Evolutionary conservation across 441 rosid genomes (phyloP).

Genomic region (Pelargonium myrrhifolium): DNA sequence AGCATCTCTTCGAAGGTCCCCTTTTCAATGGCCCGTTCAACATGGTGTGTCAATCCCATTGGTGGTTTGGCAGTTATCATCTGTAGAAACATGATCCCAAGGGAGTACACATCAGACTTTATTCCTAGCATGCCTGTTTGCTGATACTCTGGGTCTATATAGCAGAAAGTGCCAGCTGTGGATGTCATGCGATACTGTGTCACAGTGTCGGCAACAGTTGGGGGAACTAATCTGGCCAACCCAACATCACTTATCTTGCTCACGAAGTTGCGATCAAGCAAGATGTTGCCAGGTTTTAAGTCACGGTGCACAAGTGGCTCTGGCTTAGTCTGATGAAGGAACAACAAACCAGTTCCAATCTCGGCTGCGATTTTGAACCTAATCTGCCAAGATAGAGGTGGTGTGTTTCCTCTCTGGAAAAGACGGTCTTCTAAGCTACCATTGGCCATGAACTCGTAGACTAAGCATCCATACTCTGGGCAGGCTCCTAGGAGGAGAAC

Average conservation of each 20-base stretch:
- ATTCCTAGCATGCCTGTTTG: slow-evolving; percentile 91
- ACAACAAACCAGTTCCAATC: slow-evolving; percentile 67
- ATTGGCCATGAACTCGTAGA: slow-evolving; percentile 83
- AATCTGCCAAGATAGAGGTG: slow-evolving; percentile 73
- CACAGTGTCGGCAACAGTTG: slow-evolving; percentile 64
- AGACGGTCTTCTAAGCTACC: slow-evolving; percentile 91
- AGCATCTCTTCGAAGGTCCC: slow-evolving; percentile 53
- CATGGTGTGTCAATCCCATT: slow-evolving; percentile 84
- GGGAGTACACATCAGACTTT: slow-evolving; percentile 80
- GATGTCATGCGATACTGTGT: slow-evolving; percentile 93
- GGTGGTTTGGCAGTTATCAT: slow-evolving; percentile 71
- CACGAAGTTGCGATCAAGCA: slow-evolving; percentile 79
- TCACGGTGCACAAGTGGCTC: slow-evolving; percentile 94
- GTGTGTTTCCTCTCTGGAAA: slow-evolving; percentile 47
- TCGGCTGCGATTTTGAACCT: slow-evolving; percentile 85
- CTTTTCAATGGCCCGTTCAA: slow-evolving; percentile 56
- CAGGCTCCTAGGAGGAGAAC: slow-evolving; percentile 91
- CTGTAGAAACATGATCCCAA: slow-evolving; percentile 80
- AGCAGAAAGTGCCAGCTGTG: slow-evolving; percentile 91
- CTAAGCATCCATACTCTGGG: slow-evolving; percentile 79
- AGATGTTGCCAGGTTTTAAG: slow-evolving; percentile 78
- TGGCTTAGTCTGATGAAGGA: slow-evolving; percentile 89
- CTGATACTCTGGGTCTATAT: slow-evolving; percentile 93
- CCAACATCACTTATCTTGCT: slow-evolving; percentile 94
- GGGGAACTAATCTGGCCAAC: slow-evolving; percentile 83